A percentile compares a stretch with the other conserved stretches of the same genome.
Conservation (phyloP, 371 early-diverging fungal genomes). For the Mucor irregularis region DNA sequence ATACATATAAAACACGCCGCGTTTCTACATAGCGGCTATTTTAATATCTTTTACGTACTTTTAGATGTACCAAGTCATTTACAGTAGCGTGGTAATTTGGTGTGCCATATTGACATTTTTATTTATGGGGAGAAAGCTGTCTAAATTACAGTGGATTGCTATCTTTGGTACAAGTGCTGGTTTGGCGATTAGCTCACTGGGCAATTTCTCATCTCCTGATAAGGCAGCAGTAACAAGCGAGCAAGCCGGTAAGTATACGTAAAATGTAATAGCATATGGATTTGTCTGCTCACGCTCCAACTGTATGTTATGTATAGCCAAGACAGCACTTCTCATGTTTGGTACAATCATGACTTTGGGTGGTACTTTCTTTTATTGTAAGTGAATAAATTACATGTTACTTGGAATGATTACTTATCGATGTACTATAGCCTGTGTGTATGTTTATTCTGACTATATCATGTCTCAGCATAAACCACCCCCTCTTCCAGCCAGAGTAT, state of each 20-base stretch:
- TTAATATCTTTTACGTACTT: not conserved
- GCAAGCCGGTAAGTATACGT: not conserved
- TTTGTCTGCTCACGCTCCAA: too few species aligned
- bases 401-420: not conserved
- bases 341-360: slow-evolving; percentile 57
- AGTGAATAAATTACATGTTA: slow-evolving; percentile 8
- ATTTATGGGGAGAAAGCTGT: slow-evolving; percentile 59
- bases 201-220: slow-evolving; percentile 27
- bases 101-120: slow-evolving; percentile 71
- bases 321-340: slow-evolving; percentile 29
- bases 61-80: slow-evolving; percentile 77
- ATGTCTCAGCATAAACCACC: slow-evolving; percentile 47
- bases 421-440: slow-evolving; percentile 41
- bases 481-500: slow-evolving; percentile 50
- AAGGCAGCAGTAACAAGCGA: not conserved
- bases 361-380: slow-evolving; percentile 61
- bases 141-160: slow-evolving; percentile 62
- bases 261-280: not conserved
- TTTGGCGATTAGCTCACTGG: slow-evolving; percentile 60
- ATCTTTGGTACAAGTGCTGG: slow-evolving; percentile 70
- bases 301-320: too few species aligned
- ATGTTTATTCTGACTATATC: slow-evolving; percentile 56
- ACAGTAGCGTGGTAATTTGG: slow-evolving; percentile 76
- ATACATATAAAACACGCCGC: not conserved
- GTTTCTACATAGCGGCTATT: too few species aligned